phyloP scores from a whole-genome alignment of 305 asterid genomes.

The Petunia hybrid region DNA sequence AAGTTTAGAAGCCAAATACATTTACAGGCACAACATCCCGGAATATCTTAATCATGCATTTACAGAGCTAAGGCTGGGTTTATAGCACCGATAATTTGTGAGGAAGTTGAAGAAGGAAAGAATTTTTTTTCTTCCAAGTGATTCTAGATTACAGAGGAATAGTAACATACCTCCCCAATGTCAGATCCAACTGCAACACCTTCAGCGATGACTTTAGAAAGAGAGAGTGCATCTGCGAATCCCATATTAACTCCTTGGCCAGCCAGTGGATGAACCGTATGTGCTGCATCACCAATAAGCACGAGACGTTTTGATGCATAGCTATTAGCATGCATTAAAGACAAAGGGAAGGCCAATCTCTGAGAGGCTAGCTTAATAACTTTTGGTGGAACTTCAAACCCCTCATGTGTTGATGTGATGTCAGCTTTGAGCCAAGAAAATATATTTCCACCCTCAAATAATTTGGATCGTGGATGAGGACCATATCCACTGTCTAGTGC shows the following conservation, averaged over 20 bases:
- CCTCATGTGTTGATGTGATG: constrained; percentile 57
- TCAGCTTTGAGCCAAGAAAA: constrained; percentile 67
- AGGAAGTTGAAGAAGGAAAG: neutral
- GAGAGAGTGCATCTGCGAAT: constrained; percentile 79
- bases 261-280: constrained; percentile 98
- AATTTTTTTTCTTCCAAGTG: neutral
- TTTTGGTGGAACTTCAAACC: constrained; percentile 82
- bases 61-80: no score
- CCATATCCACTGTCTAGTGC: constrained; percentile 86
- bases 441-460: constrained; percentile 45
- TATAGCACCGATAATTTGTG: neutral
- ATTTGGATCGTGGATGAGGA: constrained; percentile 68
- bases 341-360: constrained; percentile 92
- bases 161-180: constrained; percentile 82
- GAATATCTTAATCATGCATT: no score
- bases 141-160: constrained; percentile 18
- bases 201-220: constrained; percentile 77
- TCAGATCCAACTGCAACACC: constrained; percentile 93
- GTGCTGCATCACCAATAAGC: constrained; percentile 97
- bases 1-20: neutral
- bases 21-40: no score
- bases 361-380: constrained; percentile 65
- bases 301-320: constrained; percentile 67
- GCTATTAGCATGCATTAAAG: constrained; percentile 82
- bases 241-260: constrained; percentile 99